Percentiles rank a stretch among this genome's conserved stretches.
phyloP scores from a whole-genome alignment of 2,329 filamentous ascomycete genomes.

The Alternaria consortialis region DNA sequence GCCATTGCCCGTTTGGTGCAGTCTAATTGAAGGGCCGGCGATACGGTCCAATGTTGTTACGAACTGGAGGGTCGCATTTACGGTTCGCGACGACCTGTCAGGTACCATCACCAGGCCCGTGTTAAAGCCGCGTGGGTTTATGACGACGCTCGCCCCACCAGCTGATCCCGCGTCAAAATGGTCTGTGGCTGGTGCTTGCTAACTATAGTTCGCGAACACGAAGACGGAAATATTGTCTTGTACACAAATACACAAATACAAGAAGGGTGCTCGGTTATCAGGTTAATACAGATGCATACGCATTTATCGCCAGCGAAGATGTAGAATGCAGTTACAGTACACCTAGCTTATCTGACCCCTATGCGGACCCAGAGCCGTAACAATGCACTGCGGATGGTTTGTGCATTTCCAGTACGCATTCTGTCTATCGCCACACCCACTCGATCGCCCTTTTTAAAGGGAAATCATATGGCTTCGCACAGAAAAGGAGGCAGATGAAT shows the following conservation, averaged over 20 bases:
- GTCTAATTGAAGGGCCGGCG: background rate
- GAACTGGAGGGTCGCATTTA: conserved; percentile 3
- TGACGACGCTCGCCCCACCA: conserved; percentile 10
- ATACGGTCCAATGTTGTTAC: background rate
- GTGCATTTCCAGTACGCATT: background rate
- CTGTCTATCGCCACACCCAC: background rate
- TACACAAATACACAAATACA: background rate
- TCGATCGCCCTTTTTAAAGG: background rate
- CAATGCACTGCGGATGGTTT: background rate
- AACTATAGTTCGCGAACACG: conserved; percentile 4
- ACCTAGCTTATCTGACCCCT: too few species aligned
- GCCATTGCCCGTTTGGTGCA: background rate
- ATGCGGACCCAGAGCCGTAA: too few species aligned
- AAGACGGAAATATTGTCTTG: background rate
- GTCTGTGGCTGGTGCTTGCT: background rate
- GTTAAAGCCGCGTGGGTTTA: conserved; percentile 7
- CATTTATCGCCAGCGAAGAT: background rate
- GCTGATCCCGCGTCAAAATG: background rate
- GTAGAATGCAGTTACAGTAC: too few species aligned
- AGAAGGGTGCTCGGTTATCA: background rate
- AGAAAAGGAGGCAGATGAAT: background rate
- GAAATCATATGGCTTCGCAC: background rate
- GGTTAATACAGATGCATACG: background rate
- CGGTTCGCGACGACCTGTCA: background rate
- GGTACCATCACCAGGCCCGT: conserved; percentile 1